Conservation (phyloP, 1,284 basidiomycete genomes). For the Lentinula novae-zelandiae region DNA sequence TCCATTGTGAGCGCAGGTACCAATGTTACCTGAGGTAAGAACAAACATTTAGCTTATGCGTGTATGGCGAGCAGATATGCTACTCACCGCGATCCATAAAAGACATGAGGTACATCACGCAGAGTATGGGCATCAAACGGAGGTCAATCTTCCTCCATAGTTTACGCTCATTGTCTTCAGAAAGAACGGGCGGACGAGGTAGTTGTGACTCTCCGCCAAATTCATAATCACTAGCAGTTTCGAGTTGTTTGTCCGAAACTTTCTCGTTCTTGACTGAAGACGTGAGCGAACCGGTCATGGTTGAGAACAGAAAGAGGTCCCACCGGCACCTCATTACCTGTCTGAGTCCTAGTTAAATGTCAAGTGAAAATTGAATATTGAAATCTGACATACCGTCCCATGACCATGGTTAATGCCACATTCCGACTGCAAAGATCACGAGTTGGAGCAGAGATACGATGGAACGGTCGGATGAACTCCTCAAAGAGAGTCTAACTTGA, state of each 20-base stretch:
- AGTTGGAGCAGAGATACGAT: neutral
- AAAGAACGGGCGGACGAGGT: constrained; percentile 44
- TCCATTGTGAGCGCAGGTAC: constrained; percentile 25
- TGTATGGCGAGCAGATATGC: neutral
- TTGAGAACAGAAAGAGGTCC: neutral
- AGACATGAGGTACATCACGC: constrained; percentile 60
- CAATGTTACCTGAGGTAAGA: constrained; percentile 48
- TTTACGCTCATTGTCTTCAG: constrained; percentile 47
- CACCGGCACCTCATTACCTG: too few relatives aligned
- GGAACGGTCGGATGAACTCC: too few relatives aligned
- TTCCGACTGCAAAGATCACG: neutral
- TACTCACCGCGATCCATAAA: constrained; percentile 60
- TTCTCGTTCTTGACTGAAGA: constrained; percentile 2
- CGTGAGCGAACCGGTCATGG: constrained; percentile 2
- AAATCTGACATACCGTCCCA: neutral
- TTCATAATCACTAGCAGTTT: constrained; percentile 20
- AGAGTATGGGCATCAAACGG: constrained; percentile 61
- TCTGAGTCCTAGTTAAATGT: neutral
- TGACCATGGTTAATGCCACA: neutral
- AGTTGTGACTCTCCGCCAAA: constrained; percentile 38
- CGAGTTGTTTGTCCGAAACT: constrained; percentile 2
- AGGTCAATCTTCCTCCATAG: constrained; percentile 65
- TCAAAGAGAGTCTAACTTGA: too few relatives aligned
- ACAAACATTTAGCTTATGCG: neutral
- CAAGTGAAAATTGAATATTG: neutral